Evolutionary conservation across 768 basidiomycete genomes (phyloP).

Genomic region (Jaapia argillacea): DNA sequence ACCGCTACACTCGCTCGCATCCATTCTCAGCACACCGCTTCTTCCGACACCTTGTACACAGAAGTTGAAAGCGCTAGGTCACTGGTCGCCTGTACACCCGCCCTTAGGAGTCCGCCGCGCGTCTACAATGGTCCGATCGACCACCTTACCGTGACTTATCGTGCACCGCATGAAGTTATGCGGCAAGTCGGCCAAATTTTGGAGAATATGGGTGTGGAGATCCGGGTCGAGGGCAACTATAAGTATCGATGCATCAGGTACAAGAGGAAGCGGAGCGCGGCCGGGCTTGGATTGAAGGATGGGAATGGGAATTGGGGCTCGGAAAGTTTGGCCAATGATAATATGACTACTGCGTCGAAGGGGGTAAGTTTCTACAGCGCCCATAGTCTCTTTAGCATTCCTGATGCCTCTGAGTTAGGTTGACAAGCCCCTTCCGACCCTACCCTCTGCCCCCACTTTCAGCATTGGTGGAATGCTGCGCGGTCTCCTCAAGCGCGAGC

Average conservation of each 20-base stretch:
- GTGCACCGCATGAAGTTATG: conserved; percentile 81
- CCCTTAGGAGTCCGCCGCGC: not conserved
- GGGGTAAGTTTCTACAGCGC: conserved; percentile 53
- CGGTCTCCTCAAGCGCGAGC: conserved; percentile 82
- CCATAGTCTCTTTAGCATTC: conserved; percentile 3
- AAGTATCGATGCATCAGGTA: conserved; percentile 79
- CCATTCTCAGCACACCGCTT: too few relatives aligned
- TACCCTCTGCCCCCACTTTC: conserved; percentile 69
- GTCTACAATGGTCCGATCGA: conserved; percentile 90
- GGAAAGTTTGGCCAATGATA: conserved; percentile 53
- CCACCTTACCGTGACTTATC: conserved; percentile 77
- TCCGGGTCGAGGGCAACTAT: conserved; percentile 82
- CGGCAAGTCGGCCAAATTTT: conserved; percentile 73
- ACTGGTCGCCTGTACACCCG: too few relatives aligned
- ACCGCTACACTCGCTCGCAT: too few relatives aligned
- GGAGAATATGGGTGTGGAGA: conserved; percentile 83
- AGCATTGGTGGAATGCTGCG: conserved; percentile 72
- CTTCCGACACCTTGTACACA: conserved; percentile 18
- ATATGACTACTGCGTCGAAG: conserved; percentile 76
- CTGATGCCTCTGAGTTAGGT: conserved; percentile 39
- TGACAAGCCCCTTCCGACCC: conserved; percentile 80
- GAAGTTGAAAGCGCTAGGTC: too few relatives aligned
- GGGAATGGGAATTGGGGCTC: conserved; percentile 30
- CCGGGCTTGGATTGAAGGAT: not conserved
- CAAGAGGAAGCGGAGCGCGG: conserved; percentile 49